Base-by-base conservation (phyloP, 1,284 basidiomycete species). In the Sphaerobolus stellatus region DNA sequence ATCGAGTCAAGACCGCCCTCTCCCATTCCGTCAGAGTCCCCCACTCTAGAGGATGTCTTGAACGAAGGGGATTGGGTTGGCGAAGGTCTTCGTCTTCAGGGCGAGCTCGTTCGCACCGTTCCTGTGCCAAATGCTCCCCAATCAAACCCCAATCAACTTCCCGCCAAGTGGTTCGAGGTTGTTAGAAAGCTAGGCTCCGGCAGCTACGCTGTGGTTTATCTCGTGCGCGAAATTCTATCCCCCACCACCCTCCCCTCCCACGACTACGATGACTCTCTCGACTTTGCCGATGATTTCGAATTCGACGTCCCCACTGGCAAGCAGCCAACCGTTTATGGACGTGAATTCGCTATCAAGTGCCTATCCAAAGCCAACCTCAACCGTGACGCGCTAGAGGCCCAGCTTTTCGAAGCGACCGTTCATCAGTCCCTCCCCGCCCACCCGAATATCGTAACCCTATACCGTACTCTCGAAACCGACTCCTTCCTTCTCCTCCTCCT, bases 341-440 rank as follows among this genome's bases (percentile, higher is more conserved):
- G 89, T 56, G 87, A 98, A 69, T 99, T 90, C 69, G 95, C 96
- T 18, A 84, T 99, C 74, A 99, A 99, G 78, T 93, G 94, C 71
- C 78, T 99, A 56, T 94, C 91, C 68, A 98, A 96, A 72, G 88
- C 87, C 50, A 89, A 96, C 75, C 84, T 96, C 60, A 86, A 91
- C 71, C 82, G 88, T 62, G 92, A 95, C 55, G 87, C 90, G 61
- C 79, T 95, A 64, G 83, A 81, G 36, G 86, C 92, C 3, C 94
- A 97, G 73, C 80, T 94, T 73, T 84, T 91, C 64, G 94, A 97
- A 83, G 94, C 94, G 46, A 92, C 86, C 44, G 92, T 99, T 58
- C 96, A 99, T 71, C 93, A 98, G 69, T 94, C 92, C 27, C 82
- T 99, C 41, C 90, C 88, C 29, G 75, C 86, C 11, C 96, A 99